Base-by-base conservation (phyloP, 441 rosid species). In the Melastoma candidum region DNA sequence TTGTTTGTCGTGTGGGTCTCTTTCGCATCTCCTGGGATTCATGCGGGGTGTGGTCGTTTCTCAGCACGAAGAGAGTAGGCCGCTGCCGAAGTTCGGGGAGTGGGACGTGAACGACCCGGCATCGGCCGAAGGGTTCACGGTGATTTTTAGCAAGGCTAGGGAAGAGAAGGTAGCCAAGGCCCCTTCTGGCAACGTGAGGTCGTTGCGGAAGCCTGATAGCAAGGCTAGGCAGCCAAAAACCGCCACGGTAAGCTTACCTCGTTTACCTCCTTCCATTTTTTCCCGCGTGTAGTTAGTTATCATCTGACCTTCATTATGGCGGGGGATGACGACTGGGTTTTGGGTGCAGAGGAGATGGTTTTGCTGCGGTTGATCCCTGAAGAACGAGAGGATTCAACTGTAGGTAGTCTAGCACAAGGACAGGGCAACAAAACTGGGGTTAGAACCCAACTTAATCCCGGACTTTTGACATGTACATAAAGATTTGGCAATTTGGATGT, bases 21-120 rank as follows among this genome's bases (percentile, higher is more conserved):
- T 29, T 29, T 29, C 7, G 36, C 36, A 29, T 29, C 7, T 29
- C 36, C 36, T 29, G 36, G 36, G 36, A 29, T 29, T 29, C 36
- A 29, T 3, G 7, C 36, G 7, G 5, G 36, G 7, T 2, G 36
- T 29, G 36, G 7, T 29, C 22, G 36, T 29, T 29, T 29, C 36
- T 51, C 51, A 48, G 51, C 3, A 63, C 45, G 46, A 46, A 24
- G 61, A 50, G 39, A 60, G 48, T 11, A 46, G 56, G 52, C 63
- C 83, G 45, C 51, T 72, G n/a, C 84, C 82, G 0, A 74, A 77
- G 64, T 78, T 81, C 27, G 82, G 87, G 1, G 87, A 81, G 9
- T 76, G 82, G 84, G 82, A 78, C 54, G 82, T 72, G 53, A 74
- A 81, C 47, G 67, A 81, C 64, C 84, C 82, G 0, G 75, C 82